Percentiles rank a stretch among this genome's conserved stretches.
Conservation (phyloP, 148 eudicot species). For the Dysphania ambrosioides region DNA sequence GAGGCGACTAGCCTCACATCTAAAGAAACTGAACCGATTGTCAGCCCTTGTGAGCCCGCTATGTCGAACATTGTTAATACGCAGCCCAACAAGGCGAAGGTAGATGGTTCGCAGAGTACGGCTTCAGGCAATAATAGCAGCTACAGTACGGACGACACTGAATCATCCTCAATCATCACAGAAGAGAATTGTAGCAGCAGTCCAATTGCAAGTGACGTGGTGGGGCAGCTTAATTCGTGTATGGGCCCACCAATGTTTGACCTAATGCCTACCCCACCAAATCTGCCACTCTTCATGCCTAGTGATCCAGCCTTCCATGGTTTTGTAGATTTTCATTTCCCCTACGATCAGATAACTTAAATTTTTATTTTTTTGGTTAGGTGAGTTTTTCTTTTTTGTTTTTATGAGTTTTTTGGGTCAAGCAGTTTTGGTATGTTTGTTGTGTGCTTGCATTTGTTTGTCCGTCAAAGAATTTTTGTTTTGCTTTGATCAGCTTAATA, state of each 20-base stretch:
- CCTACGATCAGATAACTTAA: slow-evolving; percentile 14
- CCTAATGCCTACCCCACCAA: background rate
- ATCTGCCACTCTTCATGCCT: slow-evolving; percentile 3
- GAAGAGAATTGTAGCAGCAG: slow-evolving; percentile 37
- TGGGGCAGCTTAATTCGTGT: slow-evolving; percentile 34
- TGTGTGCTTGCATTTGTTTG: background rate
- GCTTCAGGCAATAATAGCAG: background rate
- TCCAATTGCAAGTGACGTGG: background rate
- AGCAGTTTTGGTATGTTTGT: background rate
- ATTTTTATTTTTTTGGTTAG: too few relatives aligned
- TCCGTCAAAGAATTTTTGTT: too few relatives aligned
- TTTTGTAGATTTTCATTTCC: slow-evolving; percentile 23
- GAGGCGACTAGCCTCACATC: background rate
- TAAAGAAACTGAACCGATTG: background rate
- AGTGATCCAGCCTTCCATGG: slow-evolving; percentile 19
- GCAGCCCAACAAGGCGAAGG: too few relatives aligned
- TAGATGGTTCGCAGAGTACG: too few relatives aligned
- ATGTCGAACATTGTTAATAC: background rate
- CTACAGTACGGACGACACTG: slow-evolving; percentile 26
- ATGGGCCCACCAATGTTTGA: slow-evolving; percentile 23
- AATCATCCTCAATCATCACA: slow-evolving; percentile 37
- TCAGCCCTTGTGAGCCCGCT: background rate
- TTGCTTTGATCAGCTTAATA: too few relatives aligned
- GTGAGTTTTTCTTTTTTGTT: too few relatives aligned
- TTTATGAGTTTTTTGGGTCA: background rate